phyloP scores from a whole-genome alignment of 73 alveolate species.

The Tetrahymena borealis region DNA sequence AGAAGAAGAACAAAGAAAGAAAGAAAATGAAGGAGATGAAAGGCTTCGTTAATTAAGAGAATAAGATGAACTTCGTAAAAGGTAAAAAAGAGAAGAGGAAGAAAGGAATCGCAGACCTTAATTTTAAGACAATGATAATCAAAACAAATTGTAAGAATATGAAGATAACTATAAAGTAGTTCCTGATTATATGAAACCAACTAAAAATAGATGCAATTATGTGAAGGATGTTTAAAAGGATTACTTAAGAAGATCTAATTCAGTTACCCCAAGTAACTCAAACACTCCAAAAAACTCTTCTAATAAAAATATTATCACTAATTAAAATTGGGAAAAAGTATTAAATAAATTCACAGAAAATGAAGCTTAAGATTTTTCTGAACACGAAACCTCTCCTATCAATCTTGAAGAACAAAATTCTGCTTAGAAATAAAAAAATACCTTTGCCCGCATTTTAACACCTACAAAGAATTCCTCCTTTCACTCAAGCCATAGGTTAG shows the following conservation, averaged over 20 bases:
- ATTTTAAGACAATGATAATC: neutral
- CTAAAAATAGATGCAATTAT: neutral
- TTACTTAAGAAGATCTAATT: neutral
- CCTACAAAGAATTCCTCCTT: no score
- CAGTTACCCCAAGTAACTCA: neutral
- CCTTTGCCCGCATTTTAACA: neutral
- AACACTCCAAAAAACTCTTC: neutral
- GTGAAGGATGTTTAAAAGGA: neutral
- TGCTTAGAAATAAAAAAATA: neutral
- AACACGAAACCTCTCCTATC: neutral
- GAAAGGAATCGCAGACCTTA: neutral
- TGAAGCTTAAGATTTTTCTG: neutral
- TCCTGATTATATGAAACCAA: neutral
- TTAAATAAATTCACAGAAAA: neutral
- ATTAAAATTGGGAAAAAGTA: neutral
- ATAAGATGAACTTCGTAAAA: slow-evolving; percentile 14
- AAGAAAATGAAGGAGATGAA: neutral
- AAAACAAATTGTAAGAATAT: neutral
- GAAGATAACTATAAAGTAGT: neutral
- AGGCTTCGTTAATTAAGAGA: neutral
- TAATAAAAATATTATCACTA: neutral
- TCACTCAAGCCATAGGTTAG: neutral
- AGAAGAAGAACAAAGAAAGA: neutral
- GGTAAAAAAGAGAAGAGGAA: neutral
- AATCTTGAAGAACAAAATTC: no score